Evolutionary conservation across 179 eudicot species (phyloP), one percentile per base, ranked within the genome.

Genomic region (Camellia oleifera): DNA sequence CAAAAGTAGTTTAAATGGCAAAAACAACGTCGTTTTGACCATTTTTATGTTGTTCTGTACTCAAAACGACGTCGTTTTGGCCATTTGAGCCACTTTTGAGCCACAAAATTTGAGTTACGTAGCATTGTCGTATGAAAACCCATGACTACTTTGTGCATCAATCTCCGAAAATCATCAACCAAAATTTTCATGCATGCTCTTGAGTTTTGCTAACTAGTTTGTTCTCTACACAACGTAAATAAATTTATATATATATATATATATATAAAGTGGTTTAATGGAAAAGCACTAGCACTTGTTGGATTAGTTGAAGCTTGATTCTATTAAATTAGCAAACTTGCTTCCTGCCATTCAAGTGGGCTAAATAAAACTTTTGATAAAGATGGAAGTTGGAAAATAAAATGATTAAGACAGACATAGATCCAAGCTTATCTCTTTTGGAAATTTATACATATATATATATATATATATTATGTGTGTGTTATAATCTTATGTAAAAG

Each of bases 311-410:
- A 6, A 69, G 54, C 26, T 69, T 69, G 54, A 45, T 45, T 69
- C 5, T 54, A 45, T 46, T 46, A n/a, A 26, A 46, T 32, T 0
- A 1, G 40, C 40, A 32, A 32, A 15, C 44, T 52, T 50, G 61
- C 62, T 7, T n/a, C 75, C 32, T 72, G 18, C 46, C 46, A 53
- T 26, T 73, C 61, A 56, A 26, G 46, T 14, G 44, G 18, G 65
- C 23, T 61, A 61, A 4, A 15, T 74, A 54, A 2, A 61, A 74
- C 77, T 74, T 74, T 74, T 40, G 65, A 57, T 56, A 57, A 56
- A 40, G 77, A 32, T 26, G 44, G 68, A 15, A 50, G 44, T 71
- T 11, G n/a, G 61, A 72, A 23, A n/a, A 15, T 72, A 23, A 72
- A 72, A 4, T 53, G 62, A 72, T 72, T 18, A 12, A 20, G 76